phyloP scores from a whole-genome alignment of 441 rosid species.

The Corymbia citriodora region DNA sequence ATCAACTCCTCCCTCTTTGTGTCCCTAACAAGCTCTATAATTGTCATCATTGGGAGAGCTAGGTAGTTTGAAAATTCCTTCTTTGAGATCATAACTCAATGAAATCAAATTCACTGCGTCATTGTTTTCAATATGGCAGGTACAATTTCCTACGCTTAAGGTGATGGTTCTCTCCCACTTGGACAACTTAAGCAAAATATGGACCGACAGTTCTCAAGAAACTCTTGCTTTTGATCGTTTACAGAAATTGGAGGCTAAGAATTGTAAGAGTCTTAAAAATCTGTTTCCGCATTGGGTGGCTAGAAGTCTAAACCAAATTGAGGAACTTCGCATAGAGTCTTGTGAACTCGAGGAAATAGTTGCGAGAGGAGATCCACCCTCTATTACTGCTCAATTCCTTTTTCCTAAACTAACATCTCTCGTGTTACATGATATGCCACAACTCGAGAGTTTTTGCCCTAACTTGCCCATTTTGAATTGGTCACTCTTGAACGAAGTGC shows the following conservation, averaged over 20 bases:
- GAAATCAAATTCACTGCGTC: not conserved
- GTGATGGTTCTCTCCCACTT: not conserved
- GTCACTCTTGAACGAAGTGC: not conserved
- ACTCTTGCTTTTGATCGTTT: not conserved
- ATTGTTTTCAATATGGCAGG: not conserved
- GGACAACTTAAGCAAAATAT: not conserved
- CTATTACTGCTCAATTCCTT: not conserved
- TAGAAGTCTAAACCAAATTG: too few relatives aligned
- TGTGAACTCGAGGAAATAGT: too few relatives aligned
- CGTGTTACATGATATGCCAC: not conserved
- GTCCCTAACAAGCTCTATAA: too few relatives aligned
- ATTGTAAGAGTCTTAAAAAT: not conserved
- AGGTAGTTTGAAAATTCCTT: too few relatives aligned
- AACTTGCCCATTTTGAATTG: not conserved
- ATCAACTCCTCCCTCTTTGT: too few relatives aligned
- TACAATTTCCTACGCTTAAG: not conserved
- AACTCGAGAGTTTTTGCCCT: fast-evolving
- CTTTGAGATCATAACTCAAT: not conserved
- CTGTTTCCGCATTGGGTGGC: too few relatives aligned
- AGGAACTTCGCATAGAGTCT: too few relatives aligned
- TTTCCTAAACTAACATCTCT: fast-evolving
- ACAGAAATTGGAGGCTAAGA: fast-evolving
- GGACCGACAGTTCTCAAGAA: not conserved
- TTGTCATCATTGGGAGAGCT: not conserved
- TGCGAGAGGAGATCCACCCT: too few relatives aligned